Evolutionary conservation across 495 filamentous ascomycete species (phyloP), one percentile per base, ranked within the genome.

Genomic region (Aspergillus mulundensis): DNA sequence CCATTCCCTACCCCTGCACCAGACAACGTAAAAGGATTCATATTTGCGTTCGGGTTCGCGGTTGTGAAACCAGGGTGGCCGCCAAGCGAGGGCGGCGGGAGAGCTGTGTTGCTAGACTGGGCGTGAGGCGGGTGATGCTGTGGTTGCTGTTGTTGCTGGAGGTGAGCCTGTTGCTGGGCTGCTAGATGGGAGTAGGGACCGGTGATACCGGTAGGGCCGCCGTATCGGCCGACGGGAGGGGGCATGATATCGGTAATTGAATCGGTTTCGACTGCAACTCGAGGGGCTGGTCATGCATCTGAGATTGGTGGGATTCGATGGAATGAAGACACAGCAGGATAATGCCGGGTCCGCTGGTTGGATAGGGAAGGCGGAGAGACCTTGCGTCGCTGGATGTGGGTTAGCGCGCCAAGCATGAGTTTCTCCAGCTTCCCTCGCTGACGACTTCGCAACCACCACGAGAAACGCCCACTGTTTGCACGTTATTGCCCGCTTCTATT

Each of bases 11-110:
- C 64, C 4, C 67, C 79, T 45, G 75, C 77, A 44, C 79, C 79
- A 5, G 77, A 77, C 6, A 82, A 65, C 23, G 79, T 77, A 64
- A 91, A 91, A 0, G 85, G 85, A 58, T 86, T 88, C 59, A 81
- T 80, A 67, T 81, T 87, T 46, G 80, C 81, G 62, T 83, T 87
- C 36, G 83, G 78, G 64, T 85, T 87, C 39, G 68, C 75, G 40
- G 69, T 64, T 25, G 77, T 78, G 66, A 86, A 87, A 41, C 74
- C 74, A 45, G 83, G 83, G 58, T 86, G 83, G 54, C 73, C 71
- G 49, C 76, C 78, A 28, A 85, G 75, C 24, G 79, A 81, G 53
- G 83, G 83, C 53, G 81, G 81, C 40, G 84, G 84, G 18, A 87
- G 75, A 57, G 81, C 75, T 45, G 79, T 67, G 56, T 77, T 75